Evolutionary conservation across 2,329 filamentous ascomycete genomes (phyloP).

Genomic region (Fusarium sp.): DNA sequence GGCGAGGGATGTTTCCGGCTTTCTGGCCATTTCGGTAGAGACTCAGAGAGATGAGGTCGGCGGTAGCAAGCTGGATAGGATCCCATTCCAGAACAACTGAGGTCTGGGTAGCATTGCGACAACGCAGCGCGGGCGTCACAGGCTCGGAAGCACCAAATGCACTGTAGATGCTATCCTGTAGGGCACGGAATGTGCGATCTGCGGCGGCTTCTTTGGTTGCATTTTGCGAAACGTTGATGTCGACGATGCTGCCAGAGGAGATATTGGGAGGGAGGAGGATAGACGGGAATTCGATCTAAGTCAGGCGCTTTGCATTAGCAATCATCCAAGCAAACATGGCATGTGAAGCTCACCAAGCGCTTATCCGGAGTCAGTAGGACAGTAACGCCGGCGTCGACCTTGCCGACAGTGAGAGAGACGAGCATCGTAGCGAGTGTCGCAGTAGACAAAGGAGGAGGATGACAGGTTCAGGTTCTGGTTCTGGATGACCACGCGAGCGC

Average conservation of each 20-base stretch:
- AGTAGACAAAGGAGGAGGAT: constrained; percentile 26
- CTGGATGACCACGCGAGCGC: constrained; percentile 8
- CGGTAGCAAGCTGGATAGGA: constrained; percentile 90
- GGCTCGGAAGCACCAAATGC: constrained; percentile 88
- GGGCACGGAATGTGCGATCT: constrained; percentile 80
- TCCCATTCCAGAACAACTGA: constrained; percentile 99
- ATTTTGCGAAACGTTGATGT: constrained; percentile 95
- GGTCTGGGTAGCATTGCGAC: constrained; percentile 98
- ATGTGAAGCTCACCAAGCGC: constrained; percentile 77
- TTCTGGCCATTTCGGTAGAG: constrained; percentile 97
- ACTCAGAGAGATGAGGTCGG: constrained; percentile 88
- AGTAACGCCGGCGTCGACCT: constrained; percentile 98
- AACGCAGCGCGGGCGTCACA: constrained; percentile 81
- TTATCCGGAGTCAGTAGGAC: constrained; percentile 98
- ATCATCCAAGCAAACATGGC: neutral
- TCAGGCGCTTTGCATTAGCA: constrained; percentile 40
- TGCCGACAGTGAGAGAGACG: constrained; percentile 97
- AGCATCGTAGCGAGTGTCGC: constrained; percentile 73
- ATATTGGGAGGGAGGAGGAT: constrained; percentile 97
- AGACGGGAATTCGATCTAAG: constrained; percentile 96
- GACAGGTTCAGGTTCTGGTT: constrained; percentile 12
- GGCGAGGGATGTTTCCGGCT: constrained; percentile 92
- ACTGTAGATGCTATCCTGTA: constrained; percentile 90
- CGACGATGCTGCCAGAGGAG: constrained; percentile 95
- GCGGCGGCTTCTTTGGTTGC: constrained; percentile 80